Percentiles rank a stretch among this genome's conserved stretches.
Evolutionary conservation across 352 stramenopile genomes (phyloP).

Genomic region (Phytophthora constricta): DNA sequence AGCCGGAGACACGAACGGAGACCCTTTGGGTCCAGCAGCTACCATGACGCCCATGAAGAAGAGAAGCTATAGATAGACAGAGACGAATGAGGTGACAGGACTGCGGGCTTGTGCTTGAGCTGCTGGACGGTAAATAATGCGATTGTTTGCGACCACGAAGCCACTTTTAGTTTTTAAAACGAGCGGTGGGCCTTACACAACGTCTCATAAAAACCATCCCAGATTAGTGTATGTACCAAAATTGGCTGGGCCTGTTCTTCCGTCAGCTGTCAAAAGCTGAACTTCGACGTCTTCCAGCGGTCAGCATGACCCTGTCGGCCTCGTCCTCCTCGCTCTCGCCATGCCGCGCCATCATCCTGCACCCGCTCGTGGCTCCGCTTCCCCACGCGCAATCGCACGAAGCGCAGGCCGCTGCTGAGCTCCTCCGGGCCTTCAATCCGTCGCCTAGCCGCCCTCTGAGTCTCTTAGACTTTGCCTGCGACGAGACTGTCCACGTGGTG

Average conservation of each 20-base stretch:
- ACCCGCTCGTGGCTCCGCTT: slow-evolving; percentile 54
- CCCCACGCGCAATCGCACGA: slow-evolving; percentile 29
- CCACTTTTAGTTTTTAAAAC: too few relatives aligned
- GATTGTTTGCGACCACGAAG: too few relatives aligned
- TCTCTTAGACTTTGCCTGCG: slow-evolving; percentile 77
- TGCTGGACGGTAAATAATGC: too few relatives aligned
- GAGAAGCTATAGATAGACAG: too few relatives aligned
- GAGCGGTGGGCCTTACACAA: too few relatives aligned
- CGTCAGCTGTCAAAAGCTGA: too few relatives aligned
- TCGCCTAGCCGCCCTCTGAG: slow-evolving; percentile 29
- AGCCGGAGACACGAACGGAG: slow-evolving; percentile 30
- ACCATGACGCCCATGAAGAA: slow-evolving; percentile 32
- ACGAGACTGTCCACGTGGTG: slow-evolving; percentile 72
- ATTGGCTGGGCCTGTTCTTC: too few relatives aligned
- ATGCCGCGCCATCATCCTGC: slow-evolving; percentile 65
- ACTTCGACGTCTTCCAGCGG: slow-evolving; percentile 3
- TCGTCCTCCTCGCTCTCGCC: neutral
- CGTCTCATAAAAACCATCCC: too few relatives aligned
- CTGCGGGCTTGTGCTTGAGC: too few relatives aligned
- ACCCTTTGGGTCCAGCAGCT: slow-evolving; percentile 3
- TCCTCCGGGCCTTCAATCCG: slow-evolving; percentile 25
- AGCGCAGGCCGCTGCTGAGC: slow-evolving; percentile 43
- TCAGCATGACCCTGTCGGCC: neutral
- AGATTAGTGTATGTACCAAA: too few relatives aligned
- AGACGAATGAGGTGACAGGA: too few relatives aligned